phyloP scores from a whole-genome alignment of 257 asterid species.

The Solanum pinnatisectum region DNA sequence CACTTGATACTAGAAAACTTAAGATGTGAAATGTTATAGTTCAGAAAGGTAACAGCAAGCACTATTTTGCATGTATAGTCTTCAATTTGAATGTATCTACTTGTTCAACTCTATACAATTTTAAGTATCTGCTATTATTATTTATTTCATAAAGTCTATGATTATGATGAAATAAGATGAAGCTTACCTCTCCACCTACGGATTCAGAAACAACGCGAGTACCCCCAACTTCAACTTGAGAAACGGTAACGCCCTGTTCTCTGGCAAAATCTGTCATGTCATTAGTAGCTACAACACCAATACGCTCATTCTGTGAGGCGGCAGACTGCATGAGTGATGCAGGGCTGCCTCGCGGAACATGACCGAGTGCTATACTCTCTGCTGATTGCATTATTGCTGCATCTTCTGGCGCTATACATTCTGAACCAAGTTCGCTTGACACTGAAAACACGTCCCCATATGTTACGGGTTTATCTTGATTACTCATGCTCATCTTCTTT shows the following conservation, averaged over 20 bases:
- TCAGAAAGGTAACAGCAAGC: too few species aligned
- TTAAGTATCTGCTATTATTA: not conserved
- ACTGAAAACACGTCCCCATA: slow-evolving; percentile 62
- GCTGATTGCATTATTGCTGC: slow-evolving; percentile 60
- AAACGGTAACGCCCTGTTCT: slow-evolving; percentile 31
- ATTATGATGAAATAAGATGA: not conserved
- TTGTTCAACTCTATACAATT: fast-evolving
- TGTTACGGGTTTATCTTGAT: slow-evolving; percentile 11
- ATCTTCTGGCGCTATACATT: slow-evolving; percentile 52
- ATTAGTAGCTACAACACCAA: slow-evolving; percentile 30
- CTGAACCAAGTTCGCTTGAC: slow-evolving; percentile 41
- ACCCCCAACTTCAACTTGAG: slow-evolving; percentile 38
- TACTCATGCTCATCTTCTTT: not conserved
- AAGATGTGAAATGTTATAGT: too few species aligned
- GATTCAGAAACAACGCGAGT: slow-evolving; percentile 41
- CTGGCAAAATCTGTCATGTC: slow-evolving; percentile 18
- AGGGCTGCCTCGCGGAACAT: slow-evolving; percentile 37
- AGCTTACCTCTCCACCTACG: slow-evolving; percentile 45
- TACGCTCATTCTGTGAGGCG: slow-evolving; percentile 30
- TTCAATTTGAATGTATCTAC: too few species aligned
- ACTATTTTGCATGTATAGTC: too few species aligned
- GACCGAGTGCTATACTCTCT: slow-evolving; percentile 40
- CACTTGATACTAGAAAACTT: too few species aligned
- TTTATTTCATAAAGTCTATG: too few species aligned
- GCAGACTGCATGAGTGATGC: slow-evolving; percentile 57